phyloP scores from a whole-genome alignment of 768 basidiomycete genomes.

The Naganishia kalamii region DNA sequence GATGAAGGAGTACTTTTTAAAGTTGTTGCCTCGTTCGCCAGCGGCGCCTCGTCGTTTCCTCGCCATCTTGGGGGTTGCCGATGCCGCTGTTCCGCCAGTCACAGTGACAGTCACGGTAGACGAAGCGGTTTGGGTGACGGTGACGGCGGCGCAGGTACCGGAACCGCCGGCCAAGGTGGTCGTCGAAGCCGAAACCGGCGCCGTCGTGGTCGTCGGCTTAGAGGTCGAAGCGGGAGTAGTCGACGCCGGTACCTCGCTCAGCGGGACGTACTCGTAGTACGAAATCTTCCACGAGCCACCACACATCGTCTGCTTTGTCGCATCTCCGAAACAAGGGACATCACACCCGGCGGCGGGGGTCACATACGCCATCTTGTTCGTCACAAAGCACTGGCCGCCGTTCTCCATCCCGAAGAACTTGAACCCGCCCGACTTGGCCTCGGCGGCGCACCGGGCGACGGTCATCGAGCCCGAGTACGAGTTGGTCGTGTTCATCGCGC shows the following conservation, averaged over 20 bases:
- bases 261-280: neutral
- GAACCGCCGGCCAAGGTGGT: neutral
- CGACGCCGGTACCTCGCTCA: neutral
- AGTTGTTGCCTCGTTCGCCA: too few relatives aligned
- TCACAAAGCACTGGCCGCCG: conserved; percentile 1
- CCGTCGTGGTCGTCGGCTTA: too few relatives aligned
- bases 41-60: too few relatives aligned
- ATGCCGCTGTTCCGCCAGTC: neutral
- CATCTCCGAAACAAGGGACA: neutral
- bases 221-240: neutral
- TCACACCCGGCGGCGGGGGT: neutral
- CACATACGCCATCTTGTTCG: neutral
- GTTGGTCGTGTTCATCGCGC: neutral
- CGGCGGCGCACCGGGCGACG: neutral
- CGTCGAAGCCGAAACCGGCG: neutral
- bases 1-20: too few relatives aligned
- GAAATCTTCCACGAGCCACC: neutral
- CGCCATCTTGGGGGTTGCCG: neutral
- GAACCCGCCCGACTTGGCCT: neutral
- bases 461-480: neutral
- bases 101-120: neutral
- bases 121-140: conserved; percentile 2
- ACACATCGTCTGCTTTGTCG: neutral
- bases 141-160: too few relatives aligned
- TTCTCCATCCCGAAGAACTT: conserved; percentile 6